Conservation (phyloP, 257 asterid genomes). For the Handroanthus guayacan region DNA sequence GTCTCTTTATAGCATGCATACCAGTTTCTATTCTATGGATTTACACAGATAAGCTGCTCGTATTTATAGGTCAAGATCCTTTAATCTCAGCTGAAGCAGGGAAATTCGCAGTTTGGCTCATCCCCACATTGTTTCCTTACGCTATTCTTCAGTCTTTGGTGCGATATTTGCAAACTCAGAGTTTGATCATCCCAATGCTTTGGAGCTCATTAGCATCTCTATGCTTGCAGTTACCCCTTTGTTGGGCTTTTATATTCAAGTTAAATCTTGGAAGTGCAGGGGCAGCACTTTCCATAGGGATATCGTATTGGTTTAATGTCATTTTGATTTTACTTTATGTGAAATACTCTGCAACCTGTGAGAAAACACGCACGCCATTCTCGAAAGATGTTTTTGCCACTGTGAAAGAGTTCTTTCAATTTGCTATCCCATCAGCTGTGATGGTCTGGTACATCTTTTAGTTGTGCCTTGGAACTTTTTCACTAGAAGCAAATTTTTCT, state of each 20-base stretch:
- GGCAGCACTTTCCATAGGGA: slow-evolving; percentile 74
- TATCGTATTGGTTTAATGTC: slow-evolving; percentile 78
- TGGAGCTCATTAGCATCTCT: slow-evolving; percentile 64
- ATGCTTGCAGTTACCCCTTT: slow-evolving; percentile 61
- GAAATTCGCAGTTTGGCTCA: slow-evolving; percentile 63
- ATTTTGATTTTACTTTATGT: slow-evolving; percentile 59
- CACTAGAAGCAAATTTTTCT: not conserved
- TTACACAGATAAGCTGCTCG: slow-evolving; percentile 60
- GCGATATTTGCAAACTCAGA: slow-evolving; percentile 78
- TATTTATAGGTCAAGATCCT: slow-evolving; percentile 72
- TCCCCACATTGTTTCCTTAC: slow-evolving; percentile 72
- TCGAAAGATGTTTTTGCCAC: slow-evolving; percentile 52
- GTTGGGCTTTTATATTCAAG: slow-evolving; percentile 73
- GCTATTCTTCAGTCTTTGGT: slow-evolving; percentile 76
- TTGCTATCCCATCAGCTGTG: slow-evolving; percentile 79
- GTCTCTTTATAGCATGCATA: slow-evolving; percentile 63
- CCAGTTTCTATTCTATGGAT: slow-evolving; percentile 66
- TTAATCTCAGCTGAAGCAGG: slow-evolving; percentile 71
- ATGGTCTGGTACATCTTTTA: slow-evolving; percentile 78
- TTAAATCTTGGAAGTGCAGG: slow-evolving; percentile 65
- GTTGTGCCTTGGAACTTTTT: not conserved
- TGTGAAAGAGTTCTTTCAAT: slow-evolving; percentile 60
- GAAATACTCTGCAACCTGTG: slow-evolving; percentile 60
- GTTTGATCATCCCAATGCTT: slow-evolving; percentile 77
- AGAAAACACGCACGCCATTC: slow-evolving; percentile 43